These are phyloP conservation scores for Carpinus fangiana DNA, from an alignment of 306 rosid genomes.

Conservation along the genomic window DNA sequence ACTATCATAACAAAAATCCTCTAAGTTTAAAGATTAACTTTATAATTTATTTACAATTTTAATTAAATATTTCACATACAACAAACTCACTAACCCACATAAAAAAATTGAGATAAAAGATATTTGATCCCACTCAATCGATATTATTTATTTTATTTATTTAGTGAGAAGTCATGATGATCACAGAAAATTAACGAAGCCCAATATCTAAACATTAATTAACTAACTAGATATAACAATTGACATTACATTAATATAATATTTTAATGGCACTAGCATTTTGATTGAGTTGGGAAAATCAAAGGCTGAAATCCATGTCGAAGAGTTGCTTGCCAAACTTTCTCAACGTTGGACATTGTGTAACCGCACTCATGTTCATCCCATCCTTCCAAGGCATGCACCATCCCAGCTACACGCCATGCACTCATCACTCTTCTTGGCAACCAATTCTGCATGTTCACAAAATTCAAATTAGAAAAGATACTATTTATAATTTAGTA, in stretches of 20 bases:
- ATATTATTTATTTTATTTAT: too few relatives aligned
- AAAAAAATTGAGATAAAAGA: too few relatives aligned
- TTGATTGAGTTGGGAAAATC: neutral
- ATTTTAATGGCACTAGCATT: neutral
- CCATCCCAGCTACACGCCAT: conserved; percentile 39
- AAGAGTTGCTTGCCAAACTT: conserved; percentile 46
- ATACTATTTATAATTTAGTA: too few relatives aligned
- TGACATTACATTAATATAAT: too few relatives aligned
- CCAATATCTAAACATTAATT: too few relatives aligned
- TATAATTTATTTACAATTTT: too few relatives aligned
- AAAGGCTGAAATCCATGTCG: conserved; percentile 48
- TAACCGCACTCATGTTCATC: conserved; percentile 41
- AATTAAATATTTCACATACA: too few relatives aligned
- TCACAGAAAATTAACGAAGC: neutral
- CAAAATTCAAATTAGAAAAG: neutral
- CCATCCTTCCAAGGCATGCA: conserved; percentile 46
- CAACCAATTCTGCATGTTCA: conserved; percentile 28
- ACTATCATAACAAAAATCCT: too few relatives aligned
- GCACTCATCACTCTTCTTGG: conserved; percentile 54
- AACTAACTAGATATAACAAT: too few relatives aligned
- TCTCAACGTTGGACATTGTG: conserved; percentile 20
- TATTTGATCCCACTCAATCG: too few relatives aligned
- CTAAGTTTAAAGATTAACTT: too few relatives aligned
- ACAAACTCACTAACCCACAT: too few relatives aligned
- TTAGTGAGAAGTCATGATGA: neutral